Evolutionary conservation across 257 asterid genomes (phyloP).

Genomic region (Plectranthus barbatus): DNA sequence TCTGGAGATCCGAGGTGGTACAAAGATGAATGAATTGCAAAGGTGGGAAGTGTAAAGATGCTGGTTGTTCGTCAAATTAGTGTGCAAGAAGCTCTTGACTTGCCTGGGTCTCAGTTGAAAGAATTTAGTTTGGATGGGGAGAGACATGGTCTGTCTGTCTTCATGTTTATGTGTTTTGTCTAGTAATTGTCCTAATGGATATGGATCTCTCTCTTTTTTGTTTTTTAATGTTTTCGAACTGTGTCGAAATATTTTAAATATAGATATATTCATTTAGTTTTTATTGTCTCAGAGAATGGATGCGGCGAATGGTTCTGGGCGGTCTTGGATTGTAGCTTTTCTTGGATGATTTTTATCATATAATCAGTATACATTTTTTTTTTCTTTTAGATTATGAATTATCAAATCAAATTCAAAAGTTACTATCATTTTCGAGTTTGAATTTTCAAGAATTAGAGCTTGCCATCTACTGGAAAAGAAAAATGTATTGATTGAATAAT

Average conservation of each 20-base stretch:
- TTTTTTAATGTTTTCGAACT: neutral
- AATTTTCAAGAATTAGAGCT: too few relatives aligned
- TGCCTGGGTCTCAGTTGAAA: conserved; percentile 6
- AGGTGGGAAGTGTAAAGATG: neutral
- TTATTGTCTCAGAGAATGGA: too few relatives aligned
- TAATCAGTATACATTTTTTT: too few relatives aligned
- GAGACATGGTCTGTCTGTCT: conserved; percentile 8
- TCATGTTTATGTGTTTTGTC: conserved; percentile 12
- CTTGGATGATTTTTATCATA: too few relatives aligned
- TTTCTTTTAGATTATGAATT: too few relatives aligned
- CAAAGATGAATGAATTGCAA: neutral
- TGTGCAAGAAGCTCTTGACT: conserved; percentile 1
- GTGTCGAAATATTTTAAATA: conserved; percentile 10
- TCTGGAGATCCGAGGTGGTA: neutral
- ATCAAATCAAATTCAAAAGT: too few relatives aligned
- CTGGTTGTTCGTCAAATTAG: neutral
- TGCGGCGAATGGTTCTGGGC: too few relatives aligned
- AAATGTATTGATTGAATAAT: too few relatives aligned
- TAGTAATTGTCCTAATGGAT: neutral
- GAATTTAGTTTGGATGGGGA: neutral
- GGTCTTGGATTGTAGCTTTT: too few relatives aligned
- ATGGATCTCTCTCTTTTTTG: conserved; percentile 1
- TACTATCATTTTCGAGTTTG: too few relatives aligned
- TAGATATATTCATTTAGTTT: conserved; percentile 7
- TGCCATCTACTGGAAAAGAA: too few relatives aligned